Evolutionary conservation across 768 basidiomycete genomes (phyloP).

Genomic region (Leucocoprinus sp.): DNA sequence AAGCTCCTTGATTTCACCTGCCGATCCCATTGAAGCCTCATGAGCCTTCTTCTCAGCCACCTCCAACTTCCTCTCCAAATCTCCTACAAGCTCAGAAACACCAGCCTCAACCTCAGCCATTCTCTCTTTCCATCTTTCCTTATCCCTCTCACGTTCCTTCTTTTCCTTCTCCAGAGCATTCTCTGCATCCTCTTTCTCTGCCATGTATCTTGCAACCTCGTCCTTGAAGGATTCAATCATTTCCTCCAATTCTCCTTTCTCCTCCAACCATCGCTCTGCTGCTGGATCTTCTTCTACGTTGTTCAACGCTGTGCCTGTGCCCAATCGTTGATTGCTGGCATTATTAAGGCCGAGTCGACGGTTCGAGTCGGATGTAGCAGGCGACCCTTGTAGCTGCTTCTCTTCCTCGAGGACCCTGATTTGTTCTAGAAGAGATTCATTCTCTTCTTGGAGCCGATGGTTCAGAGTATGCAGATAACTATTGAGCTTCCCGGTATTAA

Average conservation of each 20-base stretch:
- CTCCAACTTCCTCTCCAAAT: constrained; percentile 48
- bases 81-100: constrained; percentile 57
- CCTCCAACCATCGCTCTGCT: constrained; percentile 65
- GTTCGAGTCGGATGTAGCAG: constrained; percentile 20
- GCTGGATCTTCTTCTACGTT: constrained; percentile 54
- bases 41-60: constrained; percentile 42
- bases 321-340: constrained; percentile 39
- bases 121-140: constrained; percentile 60
- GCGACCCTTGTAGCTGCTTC: constrained; percentile 22
- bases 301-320: constrained; percentile 45
- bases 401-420: constrained; percentile 48
- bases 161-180: constrained; percentile 46
- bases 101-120: constrained; percentile 67
- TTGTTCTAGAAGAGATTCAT: constrained; percentile 52
- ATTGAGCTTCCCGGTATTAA: constrained; percentile 83
- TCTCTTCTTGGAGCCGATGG: constrained; percentile 77
- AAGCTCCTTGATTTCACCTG: constrained; percentile 32
- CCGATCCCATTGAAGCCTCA: constrained; percentile 30
- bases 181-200: constrained; percentile 38
- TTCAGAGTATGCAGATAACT: constrained; percentile 82
- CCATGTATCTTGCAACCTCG: constrained; percentile 36
- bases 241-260: constrained; percentile 53
- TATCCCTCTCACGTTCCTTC: constrained; percentile 53
- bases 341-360: constrained; percentile 32
- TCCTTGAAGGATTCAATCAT: constrained; percentile 41